phyloP scores from a whole-genome alignment of 2,329 filamentous ascomycete genomes.

The Fusarium sp. region DNA sequence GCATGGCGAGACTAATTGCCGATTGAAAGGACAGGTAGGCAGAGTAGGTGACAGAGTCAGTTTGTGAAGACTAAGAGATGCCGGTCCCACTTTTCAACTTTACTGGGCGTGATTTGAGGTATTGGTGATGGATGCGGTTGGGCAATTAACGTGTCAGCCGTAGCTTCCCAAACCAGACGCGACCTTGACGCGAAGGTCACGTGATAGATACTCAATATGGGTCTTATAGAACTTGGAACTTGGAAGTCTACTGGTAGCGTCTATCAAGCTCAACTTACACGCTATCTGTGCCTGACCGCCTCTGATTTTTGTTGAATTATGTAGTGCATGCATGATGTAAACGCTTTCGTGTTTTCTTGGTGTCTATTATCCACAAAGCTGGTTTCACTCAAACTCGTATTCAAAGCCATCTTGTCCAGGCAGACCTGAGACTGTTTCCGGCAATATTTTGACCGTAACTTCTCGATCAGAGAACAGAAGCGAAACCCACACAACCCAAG shows the following conservation, averaged over 20 bases:
- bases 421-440: neutral
- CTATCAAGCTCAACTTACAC: neutral
- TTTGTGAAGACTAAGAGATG: constrained; percentile 2
- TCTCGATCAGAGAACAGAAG: neutral
- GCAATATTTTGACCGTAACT: neutral
- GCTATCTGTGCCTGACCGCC: constrained; percentile 3
- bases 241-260: neutral
- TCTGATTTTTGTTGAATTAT: constrained; percentile 1
- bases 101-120: constrained; percentile 8
- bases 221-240: neutral
- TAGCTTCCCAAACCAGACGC: constrained; percentile 22
- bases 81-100: constrained; percentile 10
- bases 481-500: neutral
- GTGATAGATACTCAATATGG: constrained; percentile 34
- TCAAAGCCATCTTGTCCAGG: neutral
- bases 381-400: constrained; percentile 1
- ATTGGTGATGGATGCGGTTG: constrained; percentile 16
- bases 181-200: constrained; percentile 51
- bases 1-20: neutral
- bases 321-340: neutral
- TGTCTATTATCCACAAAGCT: neutral
- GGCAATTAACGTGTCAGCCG: constrained; percentile 47
- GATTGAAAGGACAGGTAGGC: neutral
- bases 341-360: neutral
- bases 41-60: constrained; percentile 25